These are phyloP conservation scores for Neurospora sublineolata DNA, from an alignment of 495 filamentous ascomycete species.

Conservation along the genomic window DNA sequence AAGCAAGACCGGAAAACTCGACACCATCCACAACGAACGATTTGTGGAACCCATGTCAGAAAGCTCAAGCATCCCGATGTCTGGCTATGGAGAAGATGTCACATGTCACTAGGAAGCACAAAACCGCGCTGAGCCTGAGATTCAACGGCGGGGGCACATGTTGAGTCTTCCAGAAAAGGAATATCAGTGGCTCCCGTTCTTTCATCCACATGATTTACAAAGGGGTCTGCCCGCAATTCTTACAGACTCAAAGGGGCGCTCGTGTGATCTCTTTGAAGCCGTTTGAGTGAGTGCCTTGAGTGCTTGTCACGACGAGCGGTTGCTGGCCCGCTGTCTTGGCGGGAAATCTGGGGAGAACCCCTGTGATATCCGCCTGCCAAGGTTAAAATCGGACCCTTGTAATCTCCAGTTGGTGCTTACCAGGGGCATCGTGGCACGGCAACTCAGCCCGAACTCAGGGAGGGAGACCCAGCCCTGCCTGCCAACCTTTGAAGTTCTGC, in stretches of 20 bases:
- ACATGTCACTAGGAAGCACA: neutral
- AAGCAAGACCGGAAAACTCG: neutral
- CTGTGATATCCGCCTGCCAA: neutral
- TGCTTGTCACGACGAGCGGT: neutral
- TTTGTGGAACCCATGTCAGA: neutral
- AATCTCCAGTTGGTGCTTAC: neutral
- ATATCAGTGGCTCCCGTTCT: neutral
- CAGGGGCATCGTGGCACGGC: neutral
- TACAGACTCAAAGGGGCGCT: neutral
- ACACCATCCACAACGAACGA: neutral
- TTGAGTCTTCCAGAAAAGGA: neutral
- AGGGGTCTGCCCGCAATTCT: neutral
- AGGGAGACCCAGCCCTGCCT: neutral
- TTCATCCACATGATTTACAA: neutral
- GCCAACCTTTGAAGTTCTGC: neutral
- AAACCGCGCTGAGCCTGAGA: neutral
- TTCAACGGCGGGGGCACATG: neutral
- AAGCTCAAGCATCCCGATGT: neutral
- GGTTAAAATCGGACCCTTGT: neutral
- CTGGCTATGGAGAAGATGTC: neutral
- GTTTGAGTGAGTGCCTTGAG: neutral
- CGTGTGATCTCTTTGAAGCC: neutral
- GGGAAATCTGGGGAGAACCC: neutral
- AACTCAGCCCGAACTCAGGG: neutral
- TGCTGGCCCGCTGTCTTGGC: neutral